Base-by-base conservation (phyloP, 108 stramenopile genomes). In the Cyclotella cryptica region DNA sequence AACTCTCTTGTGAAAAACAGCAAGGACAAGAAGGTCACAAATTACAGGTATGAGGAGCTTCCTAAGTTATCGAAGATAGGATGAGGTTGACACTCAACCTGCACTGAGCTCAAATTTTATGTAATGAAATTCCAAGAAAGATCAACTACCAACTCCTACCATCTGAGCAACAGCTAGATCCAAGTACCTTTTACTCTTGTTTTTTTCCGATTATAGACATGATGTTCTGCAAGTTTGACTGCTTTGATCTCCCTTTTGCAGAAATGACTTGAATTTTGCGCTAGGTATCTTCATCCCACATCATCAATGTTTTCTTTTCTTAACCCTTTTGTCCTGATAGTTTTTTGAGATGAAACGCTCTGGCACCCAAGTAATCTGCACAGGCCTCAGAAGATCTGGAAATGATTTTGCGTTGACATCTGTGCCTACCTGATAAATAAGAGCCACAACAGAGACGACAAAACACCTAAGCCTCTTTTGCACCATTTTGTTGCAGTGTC, bases 61-160 rank as follows among this genome's bases (percentile, higher is more conserved):
- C 29, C 27, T 26, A 76, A 9, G 12, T 67, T 49, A 53, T 76
- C 75, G 26, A 76, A n/a, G 21, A 76, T 55, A 41, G 69, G 68
- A 29, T 66, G 52, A 15, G 72, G 72, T 40, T 66, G 26, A 54
- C 19, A 7, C 7, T n/a, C 53, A 13, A 54, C 53, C 14, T 10
- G 18, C 10, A 54, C n/a, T n/a, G n/a, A n/a, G n/a, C n/a, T n/a
- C n/a, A n/a, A n/a, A n/a, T n/a, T n/a, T n/a, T n/a, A n/a, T n/a
- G n/a, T n/a, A n/a, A n/a, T n/a, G n/a, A n/a, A n/a, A n/a, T n/a
- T n/a, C n/a, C n/a, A n/a, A n/a, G n/a, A n/a, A n/a, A n/a, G n/a
- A n/a, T n/a, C n/a, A n/a, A n/a, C n/a, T n/a, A n/a, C n/a, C n/a
- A n/a, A n/a, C n/a, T n/a, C n/a, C n/a, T n/a, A n/a, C n/a, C n/a